phyloP scores from a whole-genome alignment of 192 early-diverging fungal species.

The Rhizoclosmatium globosum region DNA sequence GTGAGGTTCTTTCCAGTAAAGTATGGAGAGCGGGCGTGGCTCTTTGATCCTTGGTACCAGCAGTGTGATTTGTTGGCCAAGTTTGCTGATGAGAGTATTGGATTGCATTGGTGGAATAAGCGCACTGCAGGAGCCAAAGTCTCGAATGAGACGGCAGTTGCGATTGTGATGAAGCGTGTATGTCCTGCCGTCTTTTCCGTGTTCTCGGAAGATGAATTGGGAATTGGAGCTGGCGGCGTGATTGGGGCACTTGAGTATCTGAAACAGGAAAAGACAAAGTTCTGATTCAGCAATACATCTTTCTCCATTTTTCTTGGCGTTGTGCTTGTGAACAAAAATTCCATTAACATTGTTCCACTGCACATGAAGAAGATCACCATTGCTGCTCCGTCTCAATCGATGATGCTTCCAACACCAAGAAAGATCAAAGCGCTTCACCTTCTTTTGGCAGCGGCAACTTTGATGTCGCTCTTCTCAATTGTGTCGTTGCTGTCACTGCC shows the following conservation, averaged over 20 bases:
- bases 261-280: neutral
- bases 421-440: too few relatives aligned
- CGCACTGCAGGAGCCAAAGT: neutral
- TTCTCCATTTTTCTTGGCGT: too few relatives aligned
- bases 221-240: neutral
- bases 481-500: too few relatives aligned
- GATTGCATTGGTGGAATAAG: slow-evolving; percentile 34
- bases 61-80: slow-evolving; percentile 21
- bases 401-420: too few relatives aligned
- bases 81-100: slow-evolving; percentile 8
- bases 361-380: too few relatives aligned
- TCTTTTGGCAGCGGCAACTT: too few relatives aligned
- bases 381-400: too few relatives aligned
- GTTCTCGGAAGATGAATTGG: slow-evolving; percentile 2
- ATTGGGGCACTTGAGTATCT: slow-evolving; percentile 6
- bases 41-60: slow-evolving; percentile 19
- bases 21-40: neutral
- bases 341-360: too few relatives aligned
- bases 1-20: slow-evolving; percentile 17
- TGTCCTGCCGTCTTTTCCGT: slow-evolving; percentile 17
- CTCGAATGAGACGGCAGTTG: slow-evolving; percentile 4
- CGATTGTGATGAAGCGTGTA: slow-evolving; percentile 9
- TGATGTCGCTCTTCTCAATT: too few relatives aligned
- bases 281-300: too few relatives aligned
- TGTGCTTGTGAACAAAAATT: too few relatives aligned